Base-by-base conservation (phyloP, 2,329 filamentous ascomycete genomes). In the Zasmidium citrigriseum region DNA sequence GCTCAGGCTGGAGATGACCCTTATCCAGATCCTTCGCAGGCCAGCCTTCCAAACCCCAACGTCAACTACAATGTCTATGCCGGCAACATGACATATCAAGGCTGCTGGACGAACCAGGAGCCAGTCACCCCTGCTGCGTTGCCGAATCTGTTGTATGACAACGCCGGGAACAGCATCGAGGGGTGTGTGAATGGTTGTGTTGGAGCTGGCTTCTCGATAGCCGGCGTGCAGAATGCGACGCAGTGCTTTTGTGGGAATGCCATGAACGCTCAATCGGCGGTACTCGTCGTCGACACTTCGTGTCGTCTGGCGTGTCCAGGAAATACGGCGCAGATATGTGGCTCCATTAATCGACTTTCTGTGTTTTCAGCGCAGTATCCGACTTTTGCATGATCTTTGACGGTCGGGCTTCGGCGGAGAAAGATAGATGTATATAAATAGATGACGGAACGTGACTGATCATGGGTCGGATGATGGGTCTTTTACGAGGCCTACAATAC, bases 171-270 rank as follows among this genome's bases (percentile, higher is more conserved):
- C 55, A 67, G 64, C 5, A 65, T 70, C 34, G 69, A 70, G 34
- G 55, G 54, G 7, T 73, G 72, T 59, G 67, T 67, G 18, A 55
- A 60, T 47, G 63, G 66, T 41, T 73, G 72, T 49, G 56, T 57
- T 21, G 60, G 57, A 18, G 66, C 64, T 9, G 70, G 71, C 2
- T 74, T 67, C 55, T 56, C 63, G 29, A 69, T 74, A 25, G 71
- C 72, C 9, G 72, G 71, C n/a, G 38, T 72, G 18, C 67, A 73
- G 52, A 70, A 67, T 50, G 63, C 63, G 4, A 66, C 60, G 38
- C 63, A 73, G 56, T 74, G 72, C 59, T 72, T 59, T 56, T 74
- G 72, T 49, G 71, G 70, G 2, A 70, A 71, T 46, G 54, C 60
- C 1, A 50, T 74, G 29, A 64, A 58, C 29, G 58, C 57, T 4